Evolutionary conservation across 345 rosid species (phyloP).

Genomic region (Salix dunnii): DNA sequence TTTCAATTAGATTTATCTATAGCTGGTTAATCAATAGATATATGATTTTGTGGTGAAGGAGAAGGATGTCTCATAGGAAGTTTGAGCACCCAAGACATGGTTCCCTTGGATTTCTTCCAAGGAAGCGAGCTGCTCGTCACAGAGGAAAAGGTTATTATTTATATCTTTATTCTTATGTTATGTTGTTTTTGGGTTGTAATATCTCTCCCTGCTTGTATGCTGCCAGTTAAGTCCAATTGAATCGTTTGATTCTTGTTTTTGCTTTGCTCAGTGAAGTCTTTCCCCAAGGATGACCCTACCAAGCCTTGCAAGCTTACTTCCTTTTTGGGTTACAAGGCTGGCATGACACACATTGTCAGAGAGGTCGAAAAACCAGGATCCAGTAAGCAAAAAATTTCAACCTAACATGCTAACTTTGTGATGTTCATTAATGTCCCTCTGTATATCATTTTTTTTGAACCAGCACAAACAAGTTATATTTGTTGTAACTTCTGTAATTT

Average conservation of each 20-base stretch:
- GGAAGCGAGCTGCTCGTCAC: slow-evolving; percentile 84
- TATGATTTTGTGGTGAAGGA: slow-evolving; percentile 5
- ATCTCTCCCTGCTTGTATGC: not conserved
- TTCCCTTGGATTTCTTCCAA: slow-evolving; percentile 86
- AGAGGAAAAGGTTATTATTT: slow-evolving; percentile 62
- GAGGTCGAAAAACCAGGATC: slow-evolving; percentile 92
- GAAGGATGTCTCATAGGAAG: slow-evolving; percentile 85
- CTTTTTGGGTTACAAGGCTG: slow-evolving; percentile 86
- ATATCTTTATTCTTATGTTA: not conserved
- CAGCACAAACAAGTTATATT: not conserved
- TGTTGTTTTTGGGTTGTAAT: not conserved
- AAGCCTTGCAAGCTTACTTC: slow-evolving; percentile 86
- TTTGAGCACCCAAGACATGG: slow-evolving; percentile 97
- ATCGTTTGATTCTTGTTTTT: not conserved
- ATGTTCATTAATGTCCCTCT: not conserved
- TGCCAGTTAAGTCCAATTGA: not conserved
- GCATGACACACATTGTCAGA: slow-evolving; percentile 89
- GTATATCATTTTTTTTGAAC: not conserved
- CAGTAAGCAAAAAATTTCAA: slow-evolving; percentile 37
- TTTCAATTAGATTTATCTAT: not conserved
- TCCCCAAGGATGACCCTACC: slow-evolving; percentile 74
- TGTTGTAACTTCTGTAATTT: not conserved
- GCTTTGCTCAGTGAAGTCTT: slow-evolving; percentile 68
- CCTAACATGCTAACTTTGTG: not conserved
- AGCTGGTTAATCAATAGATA: not conserved